Evolutionary conservation across 306 rosid species (phyloP).

Genomic region (Begonia peltatifolia): DNA sequence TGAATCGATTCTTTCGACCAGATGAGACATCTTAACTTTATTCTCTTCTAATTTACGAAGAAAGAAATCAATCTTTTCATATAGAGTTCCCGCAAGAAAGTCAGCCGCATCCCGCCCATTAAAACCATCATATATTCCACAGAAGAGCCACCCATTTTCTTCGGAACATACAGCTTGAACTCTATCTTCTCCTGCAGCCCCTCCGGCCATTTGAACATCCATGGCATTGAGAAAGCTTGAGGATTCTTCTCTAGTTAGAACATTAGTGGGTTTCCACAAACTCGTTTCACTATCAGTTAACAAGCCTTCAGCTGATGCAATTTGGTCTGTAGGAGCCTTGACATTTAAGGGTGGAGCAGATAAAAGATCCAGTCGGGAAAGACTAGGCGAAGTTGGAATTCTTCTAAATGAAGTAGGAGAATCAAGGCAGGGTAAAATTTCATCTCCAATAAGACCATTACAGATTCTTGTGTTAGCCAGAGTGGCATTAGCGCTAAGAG

Average conservation of each 20-base stretch:
- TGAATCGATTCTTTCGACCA: neutral
- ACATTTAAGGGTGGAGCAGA: neutral
- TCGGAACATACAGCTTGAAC: conserved; percentile 57
- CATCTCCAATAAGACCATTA: conserved; percentile 1
- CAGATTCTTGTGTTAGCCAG: neutral
- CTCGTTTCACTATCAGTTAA: neutral
- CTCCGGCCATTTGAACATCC: neutral
- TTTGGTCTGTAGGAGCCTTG: neutral
- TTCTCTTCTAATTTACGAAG: neutral
- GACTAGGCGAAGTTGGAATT: neutral
- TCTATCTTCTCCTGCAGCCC: conserved; percentile 55
- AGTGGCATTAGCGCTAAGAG: conserved; percentile 1
- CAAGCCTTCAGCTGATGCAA: neutral
- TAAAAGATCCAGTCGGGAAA: neutral
- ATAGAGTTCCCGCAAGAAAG: conserved; percentile 17
- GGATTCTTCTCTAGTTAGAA: neutral
- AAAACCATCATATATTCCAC: conserved; percentile 65
- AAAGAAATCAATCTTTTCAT: neutral
- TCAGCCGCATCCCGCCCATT: conserved; percentile 72
- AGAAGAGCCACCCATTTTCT: conserved; percentile 71
- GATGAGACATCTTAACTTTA: neutral
- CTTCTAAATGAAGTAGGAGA: neutral
- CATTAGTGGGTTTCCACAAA: neutral
- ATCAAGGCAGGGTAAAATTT: neutral
- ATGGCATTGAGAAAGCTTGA: neutral